Evolutionary conservation across 176 grass and related monocot species (phyloP).

Genomic region (Zea mays): DNA sequence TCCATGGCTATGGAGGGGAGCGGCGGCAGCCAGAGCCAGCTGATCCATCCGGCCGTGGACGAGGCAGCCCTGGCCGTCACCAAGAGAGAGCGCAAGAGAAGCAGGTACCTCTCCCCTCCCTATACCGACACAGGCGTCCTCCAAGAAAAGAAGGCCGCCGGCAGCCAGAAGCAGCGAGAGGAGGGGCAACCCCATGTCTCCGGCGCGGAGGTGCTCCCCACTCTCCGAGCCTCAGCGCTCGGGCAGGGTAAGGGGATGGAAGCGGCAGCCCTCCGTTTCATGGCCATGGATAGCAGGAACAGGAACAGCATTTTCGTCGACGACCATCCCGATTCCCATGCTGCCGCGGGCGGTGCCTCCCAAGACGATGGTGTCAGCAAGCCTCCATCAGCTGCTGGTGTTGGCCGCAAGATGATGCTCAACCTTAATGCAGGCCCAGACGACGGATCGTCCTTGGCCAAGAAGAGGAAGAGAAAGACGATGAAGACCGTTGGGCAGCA

Average conservation of each 20-base stretch:
- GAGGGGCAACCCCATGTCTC: constrained; percentile 13
- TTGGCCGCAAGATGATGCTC: not conserved
- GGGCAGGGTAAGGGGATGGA: not conserved
- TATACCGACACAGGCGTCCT: constrained; percentile 27
- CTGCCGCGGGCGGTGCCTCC: not conserved
- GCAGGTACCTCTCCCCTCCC: constrained; percentile 83
- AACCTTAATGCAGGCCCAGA: not conserved
- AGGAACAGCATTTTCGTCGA: not conserved
- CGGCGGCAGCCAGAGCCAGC: not conserved
- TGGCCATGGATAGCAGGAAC: constrained; percentile 18
- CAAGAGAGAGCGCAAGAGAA: constrained; percentile 73
- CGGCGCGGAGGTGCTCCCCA: constrained; percentile 26
- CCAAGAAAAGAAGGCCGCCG: not conserved
- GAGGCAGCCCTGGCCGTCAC: not conserved
- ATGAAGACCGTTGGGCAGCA: not conserved
- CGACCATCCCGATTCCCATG: not conserved
- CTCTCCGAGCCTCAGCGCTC: constrained; percentile 26
- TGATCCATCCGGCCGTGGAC: not conserved
- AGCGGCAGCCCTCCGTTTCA: constrained; percentile 23
- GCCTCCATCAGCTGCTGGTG: not conserved
- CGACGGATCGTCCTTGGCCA: not conserved
- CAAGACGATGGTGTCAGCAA: not conserved
- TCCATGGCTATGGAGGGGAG: not conserved
- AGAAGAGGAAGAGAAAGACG: constrained; percentile 21
- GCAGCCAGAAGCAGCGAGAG: not conserved